Evolutionary conservation across 495 filamentous ascomycete genomes (phyloP).

Genomic region (Haplographium delicatum): DNA sequence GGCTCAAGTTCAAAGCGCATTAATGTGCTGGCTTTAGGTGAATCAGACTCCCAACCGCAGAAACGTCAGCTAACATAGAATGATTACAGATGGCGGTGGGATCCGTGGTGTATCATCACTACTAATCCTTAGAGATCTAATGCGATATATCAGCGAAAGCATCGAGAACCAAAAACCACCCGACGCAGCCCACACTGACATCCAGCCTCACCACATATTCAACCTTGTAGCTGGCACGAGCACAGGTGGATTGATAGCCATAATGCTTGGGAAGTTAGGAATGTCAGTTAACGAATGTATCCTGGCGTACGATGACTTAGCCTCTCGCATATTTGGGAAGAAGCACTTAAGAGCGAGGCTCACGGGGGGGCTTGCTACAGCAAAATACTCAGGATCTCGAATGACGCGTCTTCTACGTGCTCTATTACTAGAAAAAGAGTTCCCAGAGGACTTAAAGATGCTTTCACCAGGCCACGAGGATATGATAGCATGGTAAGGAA

Average conservation of each 20-base stretch:
- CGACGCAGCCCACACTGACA: slow-evolving; percentile 9
- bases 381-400: slow-evolving; percentile 11
- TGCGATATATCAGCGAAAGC: slow-evolving; percentile 35
- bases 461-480: not conserved
- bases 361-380: slow-evolving; percentile 8
- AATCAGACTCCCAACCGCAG: not conserved
- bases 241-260: slow-evolving; percentile 29
- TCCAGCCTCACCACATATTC: slow-evolving; percentile 27
- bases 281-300: slow-evolving; percentile 22
- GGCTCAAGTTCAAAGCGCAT: slow-evolving; percentile 13
- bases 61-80: slow-evolving; percentile 21
- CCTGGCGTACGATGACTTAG: slow-evolving; percentile 10
- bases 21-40: slow-evolving; percentile 15
- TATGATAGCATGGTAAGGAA: slow-evolving; percentile 8
- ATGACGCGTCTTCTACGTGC: not conserved
- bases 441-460: slow-evolving; percentile 2
- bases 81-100: slow-evolving; percentile 50
- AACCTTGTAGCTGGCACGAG: slow-evolving; percentile 36
- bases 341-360: slow-evolving; percentile 12
- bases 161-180: slow-evolving; percentile 34
- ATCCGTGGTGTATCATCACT: slow-evolving; percentile 50
- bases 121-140: slow-evolving; percentile 44
- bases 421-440: slow-evolving; percentile 1
- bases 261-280: slow-evolving; percentile 21
- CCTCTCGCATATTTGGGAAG: slow-evolving; percentile 10